Evolutionary conservation across 768 basidiomycete species (phyloP), one percentile per base, ranked within the genome.

Genomic region (Lactarius trivialis): DNA sequence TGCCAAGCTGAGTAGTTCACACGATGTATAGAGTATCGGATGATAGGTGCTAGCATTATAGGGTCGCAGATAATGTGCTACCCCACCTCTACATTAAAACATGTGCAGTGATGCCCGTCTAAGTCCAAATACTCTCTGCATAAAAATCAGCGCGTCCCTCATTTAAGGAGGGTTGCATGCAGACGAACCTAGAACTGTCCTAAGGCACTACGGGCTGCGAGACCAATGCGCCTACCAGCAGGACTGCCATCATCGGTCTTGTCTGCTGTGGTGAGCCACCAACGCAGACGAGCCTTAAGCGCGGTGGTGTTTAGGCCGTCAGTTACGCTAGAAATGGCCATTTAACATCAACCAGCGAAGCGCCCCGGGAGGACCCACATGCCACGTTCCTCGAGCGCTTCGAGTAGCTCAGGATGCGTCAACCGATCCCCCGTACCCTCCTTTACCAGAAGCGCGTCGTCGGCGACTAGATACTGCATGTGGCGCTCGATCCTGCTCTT

Each of bases 381-480:
- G 68, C 88, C 91, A 62, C 91, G 85, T 71, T 91, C 90, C 61
- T 81, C 76, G 15, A 93, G 77, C 4, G 88, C 86, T 59, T 88
- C 82, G 32, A 78, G 75, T 7, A 91, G 74, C 65, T 86, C 87
- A 4, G 76, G 75, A 21, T 75, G 70, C 3, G 82, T 81, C 50
- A 93, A 71, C 34, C 71, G 68, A 26, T 73, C 71, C 2, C 76
- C 76, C 34, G 73, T 67, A 33, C 74, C 76, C 67, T 87, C 86
- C 37, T 76, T 76, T 15, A 76, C 67, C 45, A 93, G 73, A n/a
- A 85, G 74, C 24, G 72, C 73, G 70, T 93, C 91, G 65, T 93
- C 91, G 54, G 76, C 71, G 1, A 79, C 71, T 60, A 93, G 60
- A 17, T 69, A 63, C 33, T 59, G 64, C 59, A 83, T 45, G 67